Conservation (phyloP, 805 yeast species). For the Nakazawaea wyomingensis region DNA sequence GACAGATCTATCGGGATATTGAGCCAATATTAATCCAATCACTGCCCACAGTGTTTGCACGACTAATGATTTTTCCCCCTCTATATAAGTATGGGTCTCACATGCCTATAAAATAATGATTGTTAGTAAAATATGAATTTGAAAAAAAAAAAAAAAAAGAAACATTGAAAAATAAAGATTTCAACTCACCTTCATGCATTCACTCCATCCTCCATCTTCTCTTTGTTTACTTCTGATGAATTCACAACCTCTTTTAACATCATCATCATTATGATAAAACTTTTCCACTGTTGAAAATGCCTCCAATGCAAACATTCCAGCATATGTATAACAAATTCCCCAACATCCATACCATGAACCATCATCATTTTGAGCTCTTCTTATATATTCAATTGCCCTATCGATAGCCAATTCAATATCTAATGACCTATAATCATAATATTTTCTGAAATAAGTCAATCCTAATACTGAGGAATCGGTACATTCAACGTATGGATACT, state of each 20-base stretch:
- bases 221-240: constrained; percentile 72
- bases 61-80: constrained; percentile 55
- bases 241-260: constrained; percentile 76
- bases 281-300: constrained; percentile 72
- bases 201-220: constrained; percentile 97
- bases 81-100: constrained; percentile 73
- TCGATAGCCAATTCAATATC: constrained; percentile 68
- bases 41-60: constrained; percentile 94
- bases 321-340: constrained; percentile 96
- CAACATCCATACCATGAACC: constrained; percentile 99
- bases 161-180: too few relatives aligned
- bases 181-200: constrained; percentile 57
- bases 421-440: constrained; percentile 56
- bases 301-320: constrained; percentile 96
- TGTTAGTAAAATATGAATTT: neutral
- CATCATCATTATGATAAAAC: constrained; percentile 53
- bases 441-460: constrained; percentile 65
- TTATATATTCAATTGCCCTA: constrained; percentile 70
- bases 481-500: constrained; percentile 97
- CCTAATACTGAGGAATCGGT: constrained; percentile 95
- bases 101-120: constrained; percentile 37
- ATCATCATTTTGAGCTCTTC: constrained; percentile 60
- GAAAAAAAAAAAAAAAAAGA: too few relatives aligned
- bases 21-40: constrained; percentile 74
- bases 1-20: constrained; percentile 65